Percentiles rank a stretch among this genome's conserved stretches.
Evolutionary conservation across 768 basidiomycete genomes (phyloP).

Genomic region (Gelatoporia subvermispora): DNA sequence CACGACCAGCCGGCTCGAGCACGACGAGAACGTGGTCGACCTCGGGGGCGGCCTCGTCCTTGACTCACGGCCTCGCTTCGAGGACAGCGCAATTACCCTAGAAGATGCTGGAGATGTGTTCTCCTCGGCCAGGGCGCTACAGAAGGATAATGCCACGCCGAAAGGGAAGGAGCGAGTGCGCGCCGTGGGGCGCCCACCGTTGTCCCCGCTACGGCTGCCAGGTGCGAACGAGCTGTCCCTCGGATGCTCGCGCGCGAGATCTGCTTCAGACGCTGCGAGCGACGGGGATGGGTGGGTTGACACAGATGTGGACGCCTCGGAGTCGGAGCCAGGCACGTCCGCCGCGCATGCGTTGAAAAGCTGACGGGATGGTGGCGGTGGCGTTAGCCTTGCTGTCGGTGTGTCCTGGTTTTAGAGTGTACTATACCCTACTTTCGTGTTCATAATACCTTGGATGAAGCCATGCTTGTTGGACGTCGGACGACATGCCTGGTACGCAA

Average conservation of each 20-base stretch:
- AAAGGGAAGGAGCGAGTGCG: constrained; percentile 4
- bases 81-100: no score
- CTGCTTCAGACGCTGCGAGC: constrained; percentile 7
- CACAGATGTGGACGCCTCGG: constrained; percentile 33
- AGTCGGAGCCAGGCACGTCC: constrained; percentile 6
- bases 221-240: constrained; percentile 6
- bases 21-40: not conserved
- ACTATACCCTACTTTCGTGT: no score
- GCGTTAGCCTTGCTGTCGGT: no score
- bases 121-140: not conserved
- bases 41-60: not conserved
- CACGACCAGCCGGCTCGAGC: not conserved
- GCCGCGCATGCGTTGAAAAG: no score
- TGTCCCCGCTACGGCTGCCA: constrained; percentile 9
- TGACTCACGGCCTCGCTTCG: not conserved
- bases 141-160: no score
- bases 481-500: no score
- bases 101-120: constrained; percentile 5
- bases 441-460: no score
- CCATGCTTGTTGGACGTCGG: no score
- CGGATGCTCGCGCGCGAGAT: not conserved
- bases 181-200: not conserved
- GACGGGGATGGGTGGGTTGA: constrained; percentile 35
- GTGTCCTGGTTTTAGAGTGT: no score
- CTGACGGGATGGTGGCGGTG: no score